Evolutionary conservation across 139 green algal genomes (phyloP), one percentile per base, ranked within the genome.

Genomic region (Tetraselmis striata): DNA sequence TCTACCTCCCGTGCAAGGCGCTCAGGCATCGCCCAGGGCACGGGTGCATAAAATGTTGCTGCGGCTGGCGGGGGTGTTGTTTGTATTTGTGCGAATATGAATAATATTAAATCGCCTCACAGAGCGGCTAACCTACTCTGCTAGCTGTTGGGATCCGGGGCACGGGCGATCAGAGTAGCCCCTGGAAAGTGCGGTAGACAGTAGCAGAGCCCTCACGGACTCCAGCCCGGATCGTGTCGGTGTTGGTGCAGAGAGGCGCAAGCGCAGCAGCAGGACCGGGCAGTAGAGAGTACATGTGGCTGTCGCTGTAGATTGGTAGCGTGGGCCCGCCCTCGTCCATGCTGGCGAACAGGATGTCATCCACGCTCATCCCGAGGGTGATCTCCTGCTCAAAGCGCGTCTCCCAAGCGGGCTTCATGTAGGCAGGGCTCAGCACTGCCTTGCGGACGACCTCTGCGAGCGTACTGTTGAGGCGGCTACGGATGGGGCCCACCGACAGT

Each of bases 371-470:
- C 45, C 45, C 45, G 45, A 67, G 11, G 11, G 5, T 5, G 18
- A 5, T 67, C 11, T 67, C 45, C 11, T 67, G 45, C 45, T 25
- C 45, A 5, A 67, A 18, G 11, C 45, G 45, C 45, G 45, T 67
- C 80, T 81, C 80, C 89, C 89, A 93, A 1, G 85, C 90, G 1
- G 83, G 76, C 24, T 77, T 77, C 90, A 93, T 93, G 85, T 93
- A 93, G 2, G 85, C 83, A 0, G 90, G 90, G 59, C 28, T 86
- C 29, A 93, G 80, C 25, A 93, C 85, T 1, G 85, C 85, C 1
- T 78, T 76, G 83, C 92, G 92, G 31, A 93, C 86, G 2, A 89
- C 79, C 67, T 84, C 84, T 59, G 59, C 74, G 24, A 89, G n/a
- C 27, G 80, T 31, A 2, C 82, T 81, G 29, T 89, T 80, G 25